These are phyloP conservation scores for Pulveroboletus sp. DNA, from an alignment of 768 basidiomycete genomes.

Conservation along the genomic window DNA sequence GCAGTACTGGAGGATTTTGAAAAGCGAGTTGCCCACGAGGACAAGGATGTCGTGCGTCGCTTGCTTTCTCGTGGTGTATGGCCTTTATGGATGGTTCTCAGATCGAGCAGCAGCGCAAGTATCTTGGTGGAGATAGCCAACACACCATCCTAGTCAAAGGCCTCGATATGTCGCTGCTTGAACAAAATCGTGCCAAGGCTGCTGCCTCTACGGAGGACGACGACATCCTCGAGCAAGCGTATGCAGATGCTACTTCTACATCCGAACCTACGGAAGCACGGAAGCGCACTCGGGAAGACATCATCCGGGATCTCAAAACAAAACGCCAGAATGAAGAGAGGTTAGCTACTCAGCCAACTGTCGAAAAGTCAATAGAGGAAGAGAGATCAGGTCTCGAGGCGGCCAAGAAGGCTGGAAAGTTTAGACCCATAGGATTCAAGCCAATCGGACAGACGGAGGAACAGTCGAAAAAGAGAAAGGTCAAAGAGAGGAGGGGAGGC, in stretches of 20 bases:
- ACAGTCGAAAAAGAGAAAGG: constrained; percentile 43
- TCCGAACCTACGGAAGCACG: constrained; percentile 32
- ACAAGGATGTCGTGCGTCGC: constrained; percentile 51
- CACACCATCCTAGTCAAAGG: constrained; percentile 89
- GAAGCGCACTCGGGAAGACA: constrained; percentile 77
- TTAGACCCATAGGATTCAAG: constrained; percentile 59
- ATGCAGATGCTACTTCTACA: constrained; percentile 41
- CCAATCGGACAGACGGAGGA: constrained; percentile 46
- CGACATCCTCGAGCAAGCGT: constrained; percentile 75
- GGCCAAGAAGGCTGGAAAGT: constrained; percentile 40
- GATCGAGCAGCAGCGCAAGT: constrained; percentile 70
- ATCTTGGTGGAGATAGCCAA: constrained; percentile 79
- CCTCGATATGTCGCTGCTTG: constrained; percentile 80
- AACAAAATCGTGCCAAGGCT: constrained; percentile 72
- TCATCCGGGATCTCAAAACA: constrained; percentile 68
- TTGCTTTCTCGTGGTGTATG: neutral
- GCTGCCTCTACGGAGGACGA: constrained; percentile 63
- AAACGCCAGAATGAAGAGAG: constrained; percentile 38
- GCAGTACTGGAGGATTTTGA: constrained; percentile 82
- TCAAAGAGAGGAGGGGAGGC: constrained; percentile 34
- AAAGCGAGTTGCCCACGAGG: constrained; percentile 51
- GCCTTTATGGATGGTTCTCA: constrained; percentile 25
- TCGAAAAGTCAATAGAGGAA: constrained; percentile 14
- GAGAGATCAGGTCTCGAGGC: constrained; percentile 29
- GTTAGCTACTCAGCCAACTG: constrained; percentile 7